Conservation (phyloP, 1,284 basidiomycete species). For the Leccinum griseonigrum region DNA sequence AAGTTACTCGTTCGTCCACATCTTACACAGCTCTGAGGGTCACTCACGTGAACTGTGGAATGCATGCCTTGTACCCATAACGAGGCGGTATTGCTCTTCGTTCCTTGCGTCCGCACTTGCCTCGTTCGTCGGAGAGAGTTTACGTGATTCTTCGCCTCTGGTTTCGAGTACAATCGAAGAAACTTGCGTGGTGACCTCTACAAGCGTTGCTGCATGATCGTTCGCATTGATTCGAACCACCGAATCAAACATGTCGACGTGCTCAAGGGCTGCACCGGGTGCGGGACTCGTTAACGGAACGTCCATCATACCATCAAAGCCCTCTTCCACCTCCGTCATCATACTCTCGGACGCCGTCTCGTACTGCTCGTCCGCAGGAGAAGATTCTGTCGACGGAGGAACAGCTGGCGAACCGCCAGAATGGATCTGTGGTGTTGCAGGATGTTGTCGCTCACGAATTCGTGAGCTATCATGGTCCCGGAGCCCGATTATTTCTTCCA, state of each 20-base stretch:
- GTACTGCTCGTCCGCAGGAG: conserved; percentile 22
- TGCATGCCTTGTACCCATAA: conserved; percentile 49
- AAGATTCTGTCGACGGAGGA: conserved; percentile 15
- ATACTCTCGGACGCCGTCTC: conserved; percentile 29
- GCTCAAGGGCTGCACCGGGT: neutral
- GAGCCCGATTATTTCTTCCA: conserved; percentile 35
- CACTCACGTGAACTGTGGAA: conserved; percentile 67
- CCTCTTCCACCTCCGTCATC: conserved; percentile 11
- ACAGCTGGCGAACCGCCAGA: neutral
- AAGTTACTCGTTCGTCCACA: neutral
- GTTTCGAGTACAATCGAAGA: conserved; percentile 20
- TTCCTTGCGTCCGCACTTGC: conserved; percentile 44
- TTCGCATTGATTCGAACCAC: neutral
- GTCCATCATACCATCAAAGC: conserved; percentile 15
- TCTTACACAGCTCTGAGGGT: conserved; percentile 8
- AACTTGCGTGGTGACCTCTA: conserved; percentile 15
- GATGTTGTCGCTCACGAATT: neutral
- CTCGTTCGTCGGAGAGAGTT: conserved; percentile 46
- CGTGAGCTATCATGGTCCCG: neutral
- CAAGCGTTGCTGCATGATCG: neutral
- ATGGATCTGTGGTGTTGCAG: conserved; percentile 8
- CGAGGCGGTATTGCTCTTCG: conserved; percentile 60
- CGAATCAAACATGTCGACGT: neutral
- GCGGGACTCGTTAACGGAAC: conserved; percentile 20
- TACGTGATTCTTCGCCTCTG: conserved; percentile 44